Base-by-base conservation (phyloP, 2,329 filamentous ascomycete genomes). In the Sporothrix humicola region DNA sequence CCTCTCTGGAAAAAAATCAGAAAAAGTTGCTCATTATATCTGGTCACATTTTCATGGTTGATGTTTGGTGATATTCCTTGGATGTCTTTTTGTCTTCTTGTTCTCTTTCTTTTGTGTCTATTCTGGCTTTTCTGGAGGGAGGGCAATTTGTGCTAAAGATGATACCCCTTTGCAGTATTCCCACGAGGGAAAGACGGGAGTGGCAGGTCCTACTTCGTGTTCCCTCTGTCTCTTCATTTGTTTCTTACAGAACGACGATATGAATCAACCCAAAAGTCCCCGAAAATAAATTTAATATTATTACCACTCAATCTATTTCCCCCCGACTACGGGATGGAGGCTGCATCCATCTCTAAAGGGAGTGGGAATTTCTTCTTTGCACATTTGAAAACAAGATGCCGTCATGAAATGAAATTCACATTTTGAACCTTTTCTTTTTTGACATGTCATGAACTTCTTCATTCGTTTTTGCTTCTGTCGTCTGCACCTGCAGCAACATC, bases 131-230 rank as follows among this genome's bases (percentile, higher is more conserved):
- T 37, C 23, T 37, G 31, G 31, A 37, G 42, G 42, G 12, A 9
- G 61, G 42, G 9, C 20, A 26, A 48, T 66, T 48, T 23, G 61
- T 48, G 61, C 61, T 9, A 59, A 63, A 44, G 2, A 63, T 26
- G 61, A 66, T 66, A 66, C 61, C 61, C 61, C 15, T 66, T 26
- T 66, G 37, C 61, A 26, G 42, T 66, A 66, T 37, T 37, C 31
- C 42, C 12, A 65, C 2, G 61, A 46, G 42, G 20, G n/a, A 44
- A 17, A 26, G 20, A 48, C 1, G 42, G 42, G 26, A 20, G n/a
- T 5, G 59, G 42, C 58, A 44, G 37, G 58, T 12, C 31, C 31
- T 44, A 23, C 7, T 23, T 37, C 13, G 10, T 58, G 10, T 31
- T 23, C 4, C 59, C 17, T 8, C 37, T 23, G 8, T 12, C 50